Percentiles rank a stretch among this genome's conserved stretches.
These are phyloP conservation scores for Solanum appendiculatum DNA, from an alignment of 257 asterid genomes.

Conservation along the genomic window DNA sequence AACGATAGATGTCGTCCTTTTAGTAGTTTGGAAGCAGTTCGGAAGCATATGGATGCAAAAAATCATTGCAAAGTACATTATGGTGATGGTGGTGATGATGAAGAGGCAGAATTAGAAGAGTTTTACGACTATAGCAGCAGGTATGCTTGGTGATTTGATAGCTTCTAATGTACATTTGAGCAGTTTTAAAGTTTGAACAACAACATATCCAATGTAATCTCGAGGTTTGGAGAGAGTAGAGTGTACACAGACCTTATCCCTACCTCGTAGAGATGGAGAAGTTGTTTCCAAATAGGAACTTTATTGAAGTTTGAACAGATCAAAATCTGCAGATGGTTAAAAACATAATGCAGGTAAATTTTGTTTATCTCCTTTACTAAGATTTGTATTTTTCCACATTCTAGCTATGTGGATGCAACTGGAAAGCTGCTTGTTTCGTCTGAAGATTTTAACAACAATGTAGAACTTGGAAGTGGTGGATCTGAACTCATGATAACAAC, in stretches of 20 bases:
- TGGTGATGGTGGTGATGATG: slow-evolving; percentile 88
- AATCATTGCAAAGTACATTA: slow-evolving; percentile 85
- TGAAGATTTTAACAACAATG: slow-evolving; percentile 26
- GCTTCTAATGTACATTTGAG: background rate
- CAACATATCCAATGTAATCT: too few species aligned
- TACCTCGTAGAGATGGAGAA: background rate
- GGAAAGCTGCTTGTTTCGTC: slow-evolving; percentile 59
- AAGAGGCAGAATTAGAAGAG: slow-evolving; percentile 88
- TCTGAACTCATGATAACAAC: slow-evolving; percentile 62
- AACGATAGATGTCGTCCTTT: slow-evolving; percentile 67
- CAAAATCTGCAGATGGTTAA: background rate
- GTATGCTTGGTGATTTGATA: slow-evolving; percentile 14
- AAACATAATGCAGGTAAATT: background rate
- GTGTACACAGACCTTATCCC: background rate
- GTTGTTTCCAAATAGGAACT: too few species aligned
- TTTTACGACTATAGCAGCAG: slow-evolving; percentile 96
- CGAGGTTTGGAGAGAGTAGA: background rate
- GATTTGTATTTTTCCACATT: background rate
- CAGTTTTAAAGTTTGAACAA: too few species aligned
- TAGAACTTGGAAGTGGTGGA: slow-evolving; percentile 64
- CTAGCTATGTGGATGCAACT: slow-evolving; percentile 52
- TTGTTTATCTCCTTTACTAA: background rate
- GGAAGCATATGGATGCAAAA: slow-evolving; percentile 93
- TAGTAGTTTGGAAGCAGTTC: slow-evolving; percentile 65
- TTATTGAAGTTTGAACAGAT: background rate